Evolutionary conservation across 192 early-diverging fungal species (phyloP), one percentile per base, ranked within the genome.

Genomic region (Coemansia sp.): DNA sequence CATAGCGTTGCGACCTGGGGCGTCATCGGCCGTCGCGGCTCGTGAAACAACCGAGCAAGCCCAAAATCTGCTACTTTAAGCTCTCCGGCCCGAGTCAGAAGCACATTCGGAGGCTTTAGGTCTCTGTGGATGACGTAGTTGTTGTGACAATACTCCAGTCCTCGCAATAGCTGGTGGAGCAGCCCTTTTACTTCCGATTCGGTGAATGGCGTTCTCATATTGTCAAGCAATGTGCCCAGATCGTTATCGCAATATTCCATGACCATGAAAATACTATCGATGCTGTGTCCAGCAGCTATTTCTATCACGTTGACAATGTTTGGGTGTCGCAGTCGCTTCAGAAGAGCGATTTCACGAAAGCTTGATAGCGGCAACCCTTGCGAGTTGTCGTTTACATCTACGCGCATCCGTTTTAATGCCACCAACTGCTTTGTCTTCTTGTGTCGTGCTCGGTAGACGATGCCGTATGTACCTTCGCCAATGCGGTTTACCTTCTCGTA

Each of bases 401-500:
- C 87, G 9, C 90, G 76, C 46, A 92, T 84, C 38, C 82, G 68
- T 70, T 92, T 92, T 34, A 92, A 62, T 1, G 90, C 90, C 4
- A 88, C 87, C 15, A 87, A 64, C n/a, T 62, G 30, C 33, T 71
- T 62, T 11, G 75, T 83, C 48, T 63, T 68, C 62, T 71, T 86
- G 65, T 90, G 82, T 24, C 70, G 79, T 35, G 88, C 91, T n/a
- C 83, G 75, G 75, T 95, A 95, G 10, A 95, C 95, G 46, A 97
- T 89, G 18, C 95, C 95, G 80, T 95, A 95, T 11, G 94, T 95
- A 38, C 95, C 94, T 72, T 97, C 94, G 45, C 95, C 95, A 20
- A 97, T 83, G 30, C 94, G 85, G 74, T 93, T 93, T 8, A 96
- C 73, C 76, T 95, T 95, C 69, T 95, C 90, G 81, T 92, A 97